These are phyloP conservation scores for Cicer cuneatum DNA, from an alignment of 306 rosid species.

Conservation along the genomic window DNA sequence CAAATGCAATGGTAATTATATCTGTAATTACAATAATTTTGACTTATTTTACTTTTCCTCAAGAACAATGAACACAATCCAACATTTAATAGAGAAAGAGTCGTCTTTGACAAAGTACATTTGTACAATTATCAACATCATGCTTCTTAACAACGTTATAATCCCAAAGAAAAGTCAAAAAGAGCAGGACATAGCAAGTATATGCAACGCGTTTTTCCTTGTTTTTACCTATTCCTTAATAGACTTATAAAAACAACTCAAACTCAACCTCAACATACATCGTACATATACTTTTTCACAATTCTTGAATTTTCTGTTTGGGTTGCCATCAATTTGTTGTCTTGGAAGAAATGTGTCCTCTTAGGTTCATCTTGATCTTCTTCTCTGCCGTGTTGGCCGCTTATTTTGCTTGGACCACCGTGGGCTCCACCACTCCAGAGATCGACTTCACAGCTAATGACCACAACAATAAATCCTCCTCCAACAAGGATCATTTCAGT, in stretches of 20 bases:
- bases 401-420: constrained; percentile 68
- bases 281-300: neutral
- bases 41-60: neutral
- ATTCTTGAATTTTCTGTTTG: constrained; percentile 23
- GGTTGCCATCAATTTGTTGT: neutral
- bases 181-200: neutral
- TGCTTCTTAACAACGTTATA: neutral
- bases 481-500: constrained; percentile 36
- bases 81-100: constrained; percentile 1
- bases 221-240: constrained; percentile 21
- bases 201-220: constrained; percentile 27
- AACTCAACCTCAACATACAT: constrained; percentile 21
- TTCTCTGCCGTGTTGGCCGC: constrained; percentile 71
- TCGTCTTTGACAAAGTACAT: neutral
- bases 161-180: neutral
- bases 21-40: neutral
- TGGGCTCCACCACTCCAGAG: constrained; percentile 53
- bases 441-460: constrained; percentile 12
- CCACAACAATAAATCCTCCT: constrained; percentile 20
- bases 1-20: neutral
- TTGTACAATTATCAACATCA: neutral
- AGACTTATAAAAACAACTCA: constrained; percentile 37
- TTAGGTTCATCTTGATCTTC: constrained; percentile 75
- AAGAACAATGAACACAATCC: neutral
- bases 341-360: constrained; percentile 67